These are phyloP conservation scores for Colletotrichum zoysiae DNA, from an alignment of 2,329 filamentous ascomycete genomes.

Conservation along the genomic window DNA sequence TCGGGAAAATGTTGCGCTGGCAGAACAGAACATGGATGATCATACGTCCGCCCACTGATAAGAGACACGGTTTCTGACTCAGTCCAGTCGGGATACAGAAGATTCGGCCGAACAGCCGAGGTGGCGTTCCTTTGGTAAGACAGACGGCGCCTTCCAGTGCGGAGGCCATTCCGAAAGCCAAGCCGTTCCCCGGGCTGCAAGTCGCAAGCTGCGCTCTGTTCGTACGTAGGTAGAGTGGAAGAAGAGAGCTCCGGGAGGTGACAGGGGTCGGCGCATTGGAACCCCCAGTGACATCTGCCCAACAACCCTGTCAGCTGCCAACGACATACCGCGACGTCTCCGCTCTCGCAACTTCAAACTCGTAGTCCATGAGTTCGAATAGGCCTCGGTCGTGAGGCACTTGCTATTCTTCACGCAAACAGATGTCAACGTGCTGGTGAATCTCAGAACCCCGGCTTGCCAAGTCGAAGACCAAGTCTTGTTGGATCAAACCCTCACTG, in stretches of 20 bases:
- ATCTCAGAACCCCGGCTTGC: neutral
- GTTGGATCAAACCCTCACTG: neutral
- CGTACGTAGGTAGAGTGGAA: too few species aligned
- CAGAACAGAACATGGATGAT: neutral
- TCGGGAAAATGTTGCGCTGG: neutral
- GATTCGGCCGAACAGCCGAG: neutral
- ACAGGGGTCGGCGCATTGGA: neutral
- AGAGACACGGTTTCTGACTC: neutral
- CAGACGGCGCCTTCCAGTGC: neutral
- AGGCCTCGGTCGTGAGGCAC: neutral
- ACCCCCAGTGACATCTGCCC: neutral
- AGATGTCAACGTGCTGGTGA: too few species aligned
- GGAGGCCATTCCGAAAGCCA: conserved; percentile 1
- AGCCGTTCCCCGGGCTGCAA: neutral
- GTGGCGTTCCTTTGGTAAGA: neutral
- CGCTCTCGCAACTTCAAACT: neutral
- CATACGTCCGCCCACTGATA: neutral
- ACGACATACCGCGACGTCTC: neutral
- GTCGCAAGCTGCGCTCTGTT: neutral
- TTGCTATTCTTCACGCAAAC: neutral
- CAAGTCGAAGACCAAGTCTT: neutral
- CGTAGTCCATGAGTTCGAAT: neutral
- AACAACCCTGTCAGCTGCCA: neutral
- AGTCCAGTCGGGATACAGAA: neutral
- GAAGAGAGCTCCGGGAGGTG: neutral